Conservation (phyloP, 2,329 filamentous ascomycete genomes). For the Ophiosphaerella narmari region DNA sequence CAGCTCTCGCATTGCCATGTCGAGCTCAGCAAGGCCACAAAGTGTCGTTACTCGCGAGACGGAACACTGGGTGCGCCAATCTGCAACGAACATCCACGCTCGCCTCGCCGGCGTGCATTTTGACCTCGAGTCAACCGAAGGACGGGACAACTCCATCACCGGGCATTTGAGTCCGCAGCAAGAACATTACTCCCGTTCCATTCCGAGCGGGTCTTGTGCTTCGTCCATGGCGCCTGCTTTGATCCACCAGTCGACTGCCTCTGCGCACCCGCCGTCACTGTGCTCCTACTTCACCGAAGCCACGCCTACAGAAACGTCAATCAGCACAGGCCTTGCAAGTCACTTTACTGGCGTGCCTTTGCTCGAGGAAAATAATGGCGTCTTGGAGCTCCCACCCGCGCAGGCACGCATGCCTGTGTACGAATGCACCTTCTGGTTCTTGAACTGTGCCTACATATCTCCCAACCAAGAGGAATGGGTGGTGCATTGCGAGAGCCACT, state of each 20-base stretch:
- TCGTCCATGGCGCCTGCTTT: slow-evolving; percentile 41
- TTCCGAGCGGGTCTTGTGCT: slow-evolving; percentile 13
- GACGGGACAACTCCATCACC: slow-evolving; percentile 13
- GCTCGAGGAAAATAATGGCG: slow-evolving; percentile 36
- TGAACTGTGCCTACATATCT: slow-evolving; percentile 33
- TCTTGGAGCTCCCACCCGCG: slow-evolving; percentile 23
- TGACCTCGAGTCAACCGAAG: slow-evolving; percentile 8
- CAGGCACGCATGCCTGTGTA: slow-evolving; percentile 18
- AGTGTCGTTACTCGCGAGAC: slow-evolving; percentile 24
- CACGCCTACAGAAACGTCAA: slow-evolving; percentile 31
- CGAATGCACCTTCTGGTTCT: slow-evolving; percentile 43
- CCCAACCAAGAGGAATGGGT: slow-evolving; percentile 31
- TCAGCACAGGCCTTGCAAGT: slow-evolving; percentile 31
- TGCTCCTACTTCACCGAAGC: slow-evolving; percentile 28
- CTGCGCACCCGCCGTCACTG: slow-evolving; percentile 31
- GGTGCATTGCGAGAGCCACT: slow-evolving; percentile 39
- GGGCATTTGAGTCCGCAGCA: slow-evolving; percentile 8
- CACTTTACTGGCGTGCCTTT: slow-evolving; percentile 22
- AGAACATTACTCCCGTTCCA: slow-evolving; percentile 15
- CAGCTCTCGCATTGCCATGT: slow-evolving; percentile 13
- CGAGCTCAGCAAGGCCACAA: slow-evolving; percentile 28
- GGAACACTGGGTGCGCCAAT: slow-evolving; percentile 31
- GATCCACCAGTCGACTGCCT: slow-evolving; percentile 32
- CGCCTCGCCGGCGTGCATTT: slow-evolving; percentile 29
- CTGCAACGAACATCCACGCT: slow-evolving; percentile 24